Evolutionary conservation across 495 filamentous ascomycete species (phyloP), one percentile per base, ranked within the genome.

Genomic region (Amphirosellinia nigrospora): DNA sequence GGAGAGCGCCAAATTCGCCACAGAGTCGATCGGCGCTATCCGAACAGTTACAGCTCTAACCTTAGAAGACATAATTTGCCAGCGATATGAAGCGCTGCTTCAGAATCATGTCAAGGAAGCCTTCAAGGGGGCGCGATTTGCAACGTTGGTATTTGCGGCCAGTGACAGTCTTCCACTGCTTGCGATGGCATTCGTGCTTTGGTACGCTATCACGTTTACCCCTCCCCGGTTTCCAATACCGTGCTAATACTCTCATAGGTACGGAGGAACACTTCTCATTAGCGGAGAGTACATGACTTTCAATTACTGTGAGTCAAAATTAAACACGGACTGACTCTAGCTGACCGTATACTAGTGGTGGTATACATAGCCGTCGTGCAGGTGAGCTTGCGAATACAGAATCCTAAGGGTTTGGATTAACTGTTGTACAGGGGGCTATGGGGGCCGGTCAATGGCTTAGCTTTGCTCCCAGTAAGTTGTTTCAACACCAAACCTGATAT

Each of bases 11-110:
- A 83, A 86, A 63, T 88, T 88, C 66, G 86, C 86, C 1, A 83
- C 86, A 2, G 87, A 89, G 72, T 84, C 86, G 9, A 82, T 88
- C 5, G 82, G 82, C 0, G 86, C 86, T 10, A 86, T 87, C 52
- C 78, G 87, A 16, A 89, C 87, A 5, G 87, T 89, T 0, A 83
- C 86, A 10, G 82, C 86, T 8, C 66, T 89, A 52, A 87, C 85
- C 2, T 76, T 88, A 9, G 87, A 89, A 59, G 81, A 85, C 26
- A 81, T 78, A 21, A 87, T 89, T 39, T 80, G 77, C 26, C 56
- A 76, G 2, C 73, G 85, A 41, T 89, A 88, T 67, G 79, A 84
- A 45, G 75, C 63, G 0, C 72, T 91, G 32, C 76, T 92, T 15
- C 73, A 79, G 1, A 79, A 80, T 10, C 88, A 90, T 64, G 82